Evolutionary conservation across 768 basidiomycete genomes (phyloP), one percentile per base, ranked within the genome.

Genomic region (Leccinum aurantiacum): DNA sequence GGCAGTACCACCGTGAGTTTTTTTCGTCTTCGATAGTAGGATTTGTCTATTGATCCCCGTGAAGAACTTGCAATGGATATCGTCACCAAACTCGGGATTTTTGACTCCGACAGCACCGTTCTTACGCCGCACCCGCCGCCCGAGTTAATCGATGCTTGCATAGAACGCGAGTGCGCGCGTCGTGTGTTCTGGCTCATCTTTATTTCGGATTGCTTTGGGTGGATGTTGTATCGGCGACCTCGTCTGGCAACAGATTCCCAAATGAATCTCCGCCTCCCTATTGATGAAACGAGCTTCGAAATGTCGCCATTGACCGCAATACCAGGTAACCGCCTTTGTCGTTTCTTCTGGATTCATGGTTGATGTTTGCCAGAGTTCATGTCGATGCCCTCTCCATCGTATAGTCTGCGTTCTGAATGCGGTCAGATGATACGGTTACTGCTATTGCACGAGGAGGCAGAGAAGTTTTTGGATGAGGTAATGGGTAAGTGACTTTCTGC

Each of bases 141-240:
- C 55, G 82, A 84, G 55, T 84, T 84, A 64, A 84, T 85, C 24
- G 80, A 86, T 62, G 77, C 78, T 56, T 82, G 82, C 51, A 84
- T 89, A 63, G 86, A 90, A 67, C 87, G 85, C 60, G 90, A 93
- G 76, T 88, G 88, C 61, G 78, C 86, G n/a, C 86, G 91, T 50
- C 84, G 91, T 58, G 84, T 89, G 59, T 91, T 92, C 73, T 93
- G 91, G 90, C 78, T 90, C 57, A 83, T 90, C 59, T 84, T 86
- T 68, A 75, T 85, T 60, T 78, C 88, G 67, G 84, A 88, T 67
- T 72, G 76, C 64, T 75, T 82, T 25, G 73, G 74, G 47, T 75
- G 77, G 65, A 74, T 78, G 54, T 52, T 75, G 24, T 75, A 73
- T 65, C 68, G 72, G 57, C 77, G 75, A 29, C 57, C 71, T 50